Evolutionary conservation across 345 rosid species (phyloP), one percentile per base, ranked within the genome.

Genomic region (Lumnitzera littorea): DNA sequence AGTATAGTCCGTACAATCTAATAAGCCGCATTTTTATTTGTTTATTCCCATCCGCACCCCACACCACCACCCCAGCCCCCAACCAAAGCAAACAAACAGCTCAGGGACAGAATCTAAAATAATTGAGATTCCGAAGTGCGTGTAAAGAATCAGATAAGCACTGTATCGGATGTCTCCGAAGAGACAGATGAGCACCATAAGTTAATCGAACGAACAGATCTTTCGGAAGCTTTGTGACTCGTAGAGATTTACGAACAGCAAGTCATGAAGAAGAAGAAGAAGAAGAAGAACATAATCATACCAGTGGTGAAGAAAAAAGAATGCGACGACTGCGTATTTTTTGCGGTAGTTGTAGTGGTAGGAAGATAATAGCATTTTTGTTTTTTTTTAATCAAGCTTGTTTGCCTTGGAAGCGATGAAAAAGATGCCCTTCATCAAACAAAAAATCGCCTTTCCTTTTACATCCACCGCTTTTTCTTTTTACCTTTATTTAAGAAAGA

Each of bases 371-470:
- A 36, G 43, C 11, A 36, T 1, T 36, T 4, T 36, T 36, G n/a
- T 36, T 36, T 11, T 56, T 24, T 31, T 13, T 57, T 53, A n/a
- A 16, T 15, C 48, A 46, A 55, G 46, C 36, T 71, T 57, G 57
- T 80, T 78, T 74, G 80, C 69, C 72, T 70, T 75, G 74, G 73
- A 81, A 81, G 85, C 65, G 82, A 83, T 75, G 74, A 71, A 81
- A 76, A 83, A 62, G 82, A 83, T 76, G 75, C 72, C 73, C 76
- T 74, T 31, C 65, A 56, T 69, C 64, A 62, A 74, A 66, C 43
- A 5, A 36, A 36, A 36, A 36, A 36, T 36, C 10, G 43, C 43
- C 43, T 36, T 36, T 1, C 3, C 43, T 36, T 36, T 36, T 5
- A 36, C 43, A 36, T 36, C 43, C 43, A 36, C 43, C 43, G 3